These are phyloP conservation scores for Cystobasidium pallidum DNA, from an alignment of 1,284 basidiomycete genomes.

Conservation along the genomic window DNA sequence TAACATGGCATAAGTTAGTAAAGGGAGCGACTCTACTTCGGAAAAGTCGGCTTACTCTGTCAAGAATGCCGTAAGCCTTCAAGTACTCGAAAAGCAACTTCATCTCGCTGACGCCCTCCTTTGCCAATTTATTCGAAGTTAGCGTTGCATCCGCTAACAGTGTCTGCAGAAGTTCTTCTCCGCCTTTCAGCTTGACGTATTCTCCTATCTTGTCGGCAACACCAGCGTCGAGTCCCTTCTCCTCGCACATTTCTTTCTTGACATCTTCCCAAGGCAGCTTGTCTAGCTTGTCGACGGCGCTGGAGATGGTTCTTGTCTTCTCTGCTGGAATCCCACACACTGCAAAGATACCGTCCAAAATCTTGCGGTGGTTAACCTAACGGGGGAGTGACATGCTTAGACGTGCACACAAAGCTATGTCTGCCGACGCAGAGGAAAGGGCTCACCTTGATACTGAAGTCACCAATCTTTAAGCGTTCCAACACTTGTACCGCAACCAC, in stretches of 20 bases:
- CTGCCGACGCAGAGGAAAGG: background rate
- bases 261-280: slow-evolving; percentile 93
- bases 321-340: slow-evolving; percentile 91
- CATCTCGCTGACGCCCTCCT: slow-evolving; percentile 90
- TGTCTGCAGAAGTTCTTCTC: slow-evolving; percentile 73
- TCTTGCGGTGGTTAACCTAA: slow-evolving; percentile 94
- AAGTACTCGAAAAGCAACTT: slow-evolving; percentile 80
- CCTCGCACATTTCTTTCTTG: slow-evolving; percentile 91
- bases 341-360: slow-evolving; percentile 95
- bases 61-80: slow-evolving; percentile 75
- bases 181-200: slow-evolving; percentile 93
- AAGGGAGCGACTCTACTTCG: background rate
- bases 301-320: slow-evolving; percentile 92
- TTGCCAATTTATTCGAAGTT: slow-evolving; percentile 72
- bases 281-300: slow-evolving; percentile 97
- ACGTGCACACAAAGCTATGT: background rate
- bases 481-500: slow-evolving; percentile 81
- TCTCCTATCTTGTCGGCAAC: slow-evolving; percentile 93
- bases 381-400: slow-evolving; percentile 19
- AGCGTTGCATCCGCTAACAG: slow-evolving; percentile 72
- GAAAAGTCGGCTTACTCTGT: slow-evolving; percentile 63
- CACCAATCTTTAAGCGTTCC: slow-evolving; percentile 81
- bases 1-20: slow-evolving; percentile 53
- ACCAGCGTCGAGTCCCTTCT: slow-evolving; percentile 84
- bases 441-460: slow-evolving; percentile 87